Conservation (phyloP, 179 eudicot species). For the Camellia oleifera region DNA sequence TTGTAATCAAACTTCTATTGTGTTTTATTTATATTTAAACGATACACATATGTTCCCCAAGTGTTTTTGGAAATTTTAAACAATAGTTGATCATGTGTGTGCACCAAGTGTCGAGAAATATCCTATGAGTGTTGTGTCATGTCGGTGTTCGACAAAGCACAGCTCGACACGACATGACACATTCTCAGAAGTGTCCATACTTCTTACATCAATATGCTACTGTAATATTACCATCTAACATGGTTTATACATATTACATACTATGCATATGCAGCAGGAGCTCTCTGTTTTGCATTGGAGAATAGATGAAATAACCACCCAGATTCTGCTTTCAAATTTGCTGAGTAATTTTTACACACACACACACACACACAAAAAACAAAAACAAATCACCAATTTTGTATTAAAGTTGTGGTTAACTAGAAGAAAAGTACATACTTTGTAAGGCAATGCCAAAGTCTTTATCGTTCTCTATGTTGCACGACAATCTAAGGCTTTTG, state of each 20-base stretch:
- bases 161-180: no score
- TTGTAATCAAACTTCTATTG: no score
- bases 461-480: constrained; percentile 17
- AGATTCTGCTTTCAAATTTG: not conserved
- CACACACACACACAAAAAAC: not conserved
- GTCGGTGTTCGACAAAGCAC: no score
- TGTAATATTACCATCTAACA: not conserved
- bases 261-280: not conserved
- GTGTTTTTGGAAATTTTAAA: no score
- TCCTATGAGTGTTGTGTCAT: no score
- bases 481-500: not conserved
- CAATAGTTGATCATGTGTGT: no score
- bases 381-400: not conserved
- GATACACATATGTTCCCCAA: no score
- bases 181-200: no score
- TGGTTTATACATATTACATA: not conserved
- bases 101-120: no score
- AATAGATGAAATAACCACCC: not conserved
- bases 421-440: constrained; percentile 11
- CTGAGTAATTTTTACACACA: not conserved
- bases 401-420: not conserved
- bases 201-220: not conserved
- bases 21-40: no score
- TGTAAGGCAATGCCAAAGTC: constrained; percentile 21
- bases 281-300: not conserved